Evolutionary conservation across 2,329 filamentous ascomycete species (phyloP).

Genomic region (Blastomyces emzantsi): DNA sequence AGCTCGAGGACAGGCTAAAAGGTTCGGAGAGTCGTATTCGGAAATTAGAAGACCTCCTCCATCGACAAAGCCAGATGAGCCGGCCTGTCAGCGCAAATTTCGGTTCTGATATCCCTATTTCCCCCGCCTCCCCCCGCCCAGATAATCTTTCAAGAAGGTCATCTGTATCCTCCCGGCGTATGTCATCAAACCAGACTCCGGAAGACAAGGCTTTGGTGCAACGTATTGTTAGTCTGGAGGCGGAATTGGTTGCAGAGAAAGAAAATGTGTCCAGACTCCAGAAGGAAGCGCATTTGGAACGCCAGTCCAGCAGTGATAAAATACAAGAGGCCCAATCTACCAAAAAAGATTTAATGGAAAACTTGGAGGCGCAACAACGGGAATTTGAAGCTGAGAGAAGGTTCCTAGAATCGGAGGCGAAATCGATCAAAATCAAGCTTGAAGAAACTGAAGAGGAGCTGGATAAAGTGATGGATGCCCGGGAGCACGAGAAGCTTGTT

Average conservation of each 20-base stretch:
- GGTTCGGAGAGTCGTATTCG: slow-evolving; percentile 85
- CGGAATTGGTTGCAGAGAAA: slow-evolving; percentile 65
- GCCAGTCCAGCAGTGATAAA: slow-evolving; percentile 54
- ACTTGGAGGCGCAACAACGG: slow-evolving; percentile 83
- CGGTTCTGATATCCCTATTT: slow-evolving; percentile 33
- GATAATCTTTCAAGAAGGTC: slow-evolving; percentile 46
- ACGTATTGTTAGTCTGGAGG: slow-evolving; percentile 60
- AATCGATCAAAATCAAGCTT: slow-evolving; percentile 62
- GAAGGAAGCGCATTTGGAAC: slow-evolving; percentile 55
- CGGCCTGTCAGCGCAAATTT: slow-evolving; percentile 46
- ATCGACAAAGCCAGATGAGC: slow-evolving; percentile 60
- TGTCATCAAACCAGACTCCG: slow-evolving; percentile 50
- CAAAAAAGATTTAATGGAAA: slow-evolving; percentile 87
- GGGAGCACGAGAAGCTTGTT: slow-evolving; percentile 68
- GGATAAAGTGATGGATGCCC: slow-evolving; percentile 70
- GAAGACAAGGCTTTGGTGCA: slow-evolving; percentile 55
- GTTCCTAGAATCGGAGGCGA: slow-evolving; percentile 71
- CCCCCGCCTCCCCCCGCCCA: slow-evolving; percentile 35
- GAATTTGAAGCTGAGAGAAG: slow-evolving; percentile 83
- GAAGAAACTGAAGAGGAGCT: slow-evolving; percentile 92
- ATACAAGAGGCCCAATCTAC: slow-evolving; percentile 81
- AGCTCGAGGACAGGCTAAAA: slow-evolving; percentile 62
- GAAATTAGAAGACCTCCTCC: slow-evolving; percentile 82
- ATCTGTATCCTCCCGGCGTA: slow-evolving; percentile 52
- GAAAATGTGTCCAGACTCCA: slow-evolving; percentile 59